phyloP scores from a whole-genome alignment of 352 stramenopile species.

The Pythium brassicae region DNA sequence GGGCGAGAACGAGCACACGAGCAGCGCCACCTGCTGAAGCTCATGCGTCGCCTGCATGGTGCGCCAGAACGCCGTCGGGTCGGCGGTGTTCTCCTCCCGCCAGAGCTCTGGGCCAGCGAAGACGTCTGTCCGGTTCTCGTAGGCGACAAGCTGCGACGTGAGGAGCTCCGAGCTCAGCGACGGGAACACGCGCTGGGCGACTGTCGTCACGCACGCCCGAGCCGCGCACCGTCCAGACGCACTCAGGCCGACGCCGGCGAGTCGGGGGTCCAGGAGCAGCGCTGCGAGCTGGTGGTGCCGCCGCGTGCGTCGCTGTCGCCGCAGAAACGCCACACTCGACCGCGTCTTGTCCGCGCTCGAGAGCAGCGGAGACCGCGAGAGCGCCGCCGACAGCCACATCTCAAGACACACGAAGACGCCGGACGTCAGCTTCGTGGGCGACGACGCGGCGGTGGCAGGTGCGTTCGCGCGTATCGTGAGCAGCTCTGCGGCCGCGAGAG shows the following conservation, averaged over 20 bases:
- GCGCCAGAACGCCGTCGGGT: constrained; percentile 12
- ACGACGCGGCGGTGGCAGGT: no score
- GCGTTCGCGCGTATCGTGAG: not conserved
- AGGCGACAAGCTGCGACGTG: constrained; percentile 6
- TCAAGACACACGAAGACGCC: constrained; percentile 11
- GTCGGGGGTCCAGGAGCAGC: constrained; percentile 15
- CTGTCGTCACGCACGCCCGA: constrained; percentile 3
- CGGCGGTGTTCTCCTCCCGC: not conserved
- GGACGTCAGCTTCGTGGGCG: constrained; percentile 3
- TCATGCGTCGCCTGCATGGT: constrained; percentile 5
- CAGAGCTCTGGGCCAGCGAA: constrained; percentile 2
- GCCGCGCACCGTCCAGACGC: not conserved
- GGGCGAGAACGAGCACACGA: constrained; percentile 12
- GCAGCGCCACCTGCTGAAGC: constrained; percentile 10
- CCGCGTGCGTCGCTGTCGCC: not conserved
- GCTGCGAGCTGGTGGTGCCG: constrained; percentile 12
- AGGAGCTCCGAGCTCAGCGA: not conserved
- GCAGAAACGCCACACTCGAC: constrained; percentile 6
- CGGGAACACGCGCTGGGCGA: not conserved
- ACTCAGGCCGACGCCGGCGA: constrained; percentile 10
- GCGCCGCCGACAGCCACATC: constrained; percentile 8
- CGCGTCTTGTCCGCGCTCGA: not conserved
- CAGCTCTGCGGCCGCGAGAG: constrained; percentile 6
- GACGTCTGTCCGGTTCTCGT: constrained; percentile 1
- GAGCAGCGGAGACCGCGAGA: constrained; percentile 4